These are phyloP conservation scores for Clarkia xantiana DNA, from an alignment of 345 rosid species.

Conservation along the genomic window DNA sequence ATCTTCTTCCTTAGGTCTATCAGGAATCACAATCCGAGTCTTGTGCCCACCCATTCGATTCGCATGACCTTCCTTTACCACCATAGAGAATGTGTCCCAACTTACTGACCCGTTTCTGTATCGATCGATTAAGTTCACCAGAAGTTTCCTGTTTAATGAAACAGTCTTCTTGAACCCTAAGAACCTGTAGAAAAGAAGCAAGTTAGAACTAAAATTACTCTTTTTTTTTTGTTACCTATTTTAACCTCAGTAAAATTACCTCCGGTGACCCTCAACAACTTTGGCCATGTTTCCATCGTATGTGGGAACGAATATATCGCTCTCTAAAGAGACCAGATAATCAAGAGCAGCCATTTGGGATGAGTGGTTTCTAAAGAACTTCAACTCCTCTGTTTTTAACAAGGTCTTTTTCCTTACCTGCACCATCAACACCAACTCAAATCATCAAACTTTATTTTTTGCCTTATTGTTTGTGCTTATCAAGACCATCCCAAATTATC, in stretches of 20 bases:
- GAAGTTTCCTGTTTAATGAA: slow-evolving; percentile 51
- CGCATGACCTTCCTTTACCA: slow-evolving; percentile 54
- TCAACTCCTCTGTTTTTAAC: slow-evolving; percentile 47
- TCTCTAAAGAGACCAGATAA: slow-evolving; percentile 75
- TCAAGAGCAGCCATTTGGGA: slow-evolving; percentile 92
- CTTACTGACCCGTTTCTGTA: slow-evolving; percentile 42
- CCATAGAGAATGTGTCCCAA: slow-evolving; percentile 74
- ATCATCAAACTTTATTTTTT: too few relatives aligned
- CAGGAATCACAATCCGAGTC: slow-evolving; percentile 40
- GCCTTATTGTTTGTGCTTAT: too few relatives aligned
- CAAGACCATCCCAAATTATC: not conserved
- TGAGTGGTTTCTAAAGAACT: slow-evolving; percentile 59
- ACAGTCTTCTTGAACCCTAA: slow-evolving; percentile 86
- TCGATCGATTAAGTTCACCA: slow-evolving; percentile 58
- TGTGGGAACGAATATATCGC: slow-evolving; percentile 87
- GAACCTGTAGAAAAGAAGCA: slow-evolving; percentile 33
- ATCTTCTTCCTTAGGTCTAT: slow-evolving; percentile 93
- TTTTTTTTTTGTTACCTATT: not conserved
- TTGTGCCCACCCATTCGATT: slow-evolving; percentile 67
- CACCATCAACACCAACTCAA: not conserved
- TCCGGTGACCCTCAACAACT: slow-evolving; percentile 98
- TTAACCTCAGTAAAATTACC: slow-evolving; percentile 22
- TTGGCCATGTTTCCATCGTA: slow-evolving; percentile 94
- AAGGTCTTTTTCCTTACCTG: slow-evolving; percentile 86
- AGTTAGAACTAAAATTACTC: not conserved